Evolutionary conservation across 805 yeast genomes (phyloP), one percentile per base, ranked within the genome.

Genomic region (Candida tammaniensis): DNA sequence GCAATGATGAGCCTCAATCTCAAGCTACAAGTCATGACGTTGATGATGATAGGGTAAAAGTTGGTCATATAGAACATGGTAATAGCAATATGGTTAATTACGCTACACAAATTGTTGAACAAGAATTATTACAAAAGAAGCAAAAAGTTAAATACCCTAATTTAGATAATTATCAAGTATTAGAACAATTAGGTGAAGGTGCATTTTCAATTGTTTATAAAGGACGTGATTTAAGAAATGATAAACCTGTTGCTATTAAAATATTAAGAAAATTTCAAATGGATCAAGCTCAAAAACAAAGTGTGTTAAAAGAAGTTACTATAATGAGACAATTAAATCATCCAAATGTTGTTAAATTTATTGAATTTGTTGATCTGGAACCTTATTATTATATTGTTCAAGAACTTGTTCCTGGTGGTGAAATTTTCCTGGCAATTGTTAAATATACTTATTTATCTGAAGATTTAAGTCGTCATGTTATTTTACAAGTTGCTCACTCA

Each of bases 381-480:
- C 63, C 71, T 14, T 73, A 73, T 54, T 82, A 80, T 48, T 84
- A 78, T 49, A 74, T 85, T 32, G 71, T 84, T 14, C 86, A 83
- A 52, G 95, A 85, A 51, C 59, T 79, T 28, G 77, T 82, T n/a
- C 55, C 66, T 7, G 94, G 94, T 10, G 93, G 93, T n/a, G 88
- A 81, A 53, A 68, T 81, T 13, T 81, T 80, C 53, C 74, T 79
- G 33, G 78, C 79, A 39, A 80, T 80, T 52, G 84, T 80, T 21
- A 76, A 77, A 43, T 74, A 70, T 41, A 80, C 86, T 6, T 80
- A 80, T 53, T 72, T 80, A 44, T 70, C 78, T 18, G 88, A 81
- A 49, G 80, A 79, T 46, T 57, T 81, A 23, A 61, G 83, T 3
- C 64, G 85, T 30, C 86, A 80, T 54, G 71, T 81, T 15, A 76